phyloP scores from a whole-genome alignment of 2,329 filamentous ascomycete species.

The Fusarium buharicum region DNA sequence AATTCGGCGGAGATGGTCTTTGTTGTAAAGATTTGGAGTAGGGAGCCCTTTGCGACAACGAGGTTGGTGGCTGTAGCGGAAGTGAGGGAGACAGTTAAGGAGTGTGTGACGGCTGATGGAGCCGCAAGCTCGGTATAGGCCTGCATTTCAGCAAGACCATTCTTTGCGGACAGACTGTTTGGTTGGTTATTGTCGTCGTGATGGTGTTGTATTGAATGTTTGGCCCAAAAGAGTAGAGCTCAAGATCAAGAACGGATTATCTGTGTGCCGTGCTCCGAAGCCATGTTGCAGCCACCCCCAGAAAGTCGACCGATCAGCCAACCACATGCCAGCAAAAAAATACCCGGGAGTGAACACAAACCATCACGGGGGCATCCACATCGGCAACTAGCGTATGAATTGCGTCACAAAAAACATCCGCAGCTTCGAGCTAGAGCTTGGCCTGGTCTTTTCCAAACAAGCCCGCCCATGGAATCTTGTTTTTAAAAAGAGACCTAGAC shows the following conservation, averaged over 20 bases:
- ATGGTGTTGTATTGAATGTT: constrained; percentile 36
- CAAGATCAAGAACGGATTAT: constrained; percentile 28
- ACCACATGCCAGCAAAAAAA: neutral
- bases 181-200: constrained; percentile 7
- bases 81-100: constrained; percentile 80
- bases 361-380: constrained; percentile 19
- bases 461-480: constrained; percentile 25
- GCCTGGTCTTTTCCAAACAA: constrained; percentile 12
- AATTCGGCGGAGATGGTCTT: constrained; percentile 74
- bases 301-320: neutral
- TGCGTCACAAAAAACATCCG: constrained; percentile 42
- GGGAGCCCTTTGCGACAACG: constrained; percentile 88
- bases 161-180: constrained; percentile 42
- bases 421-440: constrained; percentile 33
- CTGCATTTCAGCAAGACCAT: constrained; percentile 75
- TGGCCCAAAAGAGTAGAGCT: constrained; percentile 38
- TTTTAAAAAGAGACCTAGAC: constrained; percentile 14
- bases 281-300: neutral
- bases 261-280: constrained; percentile 18
- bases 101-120: constrained; percentile 93
- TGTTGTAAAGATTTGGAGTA: constrained; percentile 89
- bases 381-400: constrained; percentile 36
- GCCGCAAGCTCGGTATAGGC: constrained; percentile 96
- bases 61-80: constrained; percentile 83
- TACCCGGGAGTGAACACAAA: constrained; percentile 9